A percentile compares a stretch with the other conserved stretches of the same genome.
Conservation (phyloP, 78 protist genomes). For the Cavenderia fasciculata region DNA sequence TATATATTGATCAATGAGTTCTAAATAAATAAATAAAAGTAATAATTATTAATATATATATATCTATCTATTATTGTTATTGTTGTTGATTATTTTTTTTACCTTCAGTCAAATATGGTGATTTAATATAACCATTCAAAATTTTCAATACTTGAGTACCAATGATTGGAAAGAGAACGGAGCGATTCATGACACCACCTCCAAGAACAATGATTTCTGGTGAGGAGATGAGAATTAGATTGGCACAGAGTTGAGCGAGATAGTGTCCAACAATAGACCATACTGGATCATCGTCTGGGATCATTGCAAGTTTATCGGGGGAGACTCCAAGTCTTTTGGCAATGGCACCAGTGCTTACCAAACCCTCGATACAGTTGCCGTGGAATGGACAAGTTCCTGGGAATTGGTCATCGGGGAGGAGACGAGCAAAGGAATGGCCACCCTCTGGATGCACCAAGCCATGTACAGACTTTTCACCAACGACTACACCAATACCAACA, state of each 20-base stretch:
- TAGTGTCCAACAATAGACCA: constrained; percentile 87
- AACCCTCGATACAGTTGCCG: constrained; percentile 80
- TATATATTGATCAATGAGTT: constrained; percentile 54
- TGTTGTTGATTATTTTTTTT: neutral
- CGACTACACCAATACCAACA: constrained; percentile 91
- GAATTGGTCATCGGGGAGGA: constrained; percentile 5
- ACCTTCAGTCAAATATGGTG: constrained; percentile 37
- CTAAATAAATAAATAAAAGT: neutral
- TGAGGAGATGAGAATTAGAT: constrained; percentile 49
- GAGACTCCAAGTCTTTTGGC: constrained; percentile 70
- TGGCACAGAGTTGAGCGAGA: constrained; percentile 85
- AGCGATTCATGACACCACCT: constrained; percentile 91
- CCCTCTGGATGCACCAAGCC: constrained; percentile 91
- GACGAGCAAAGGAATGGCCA: constrained; percentile 83
- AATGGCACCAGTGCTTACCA: constrained; percentile 80
- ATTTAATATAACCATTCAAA: constrained; percentile 83
- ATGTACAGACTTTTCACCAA: constrained; percentile 64
- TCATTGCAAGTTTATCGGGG: constrained; percentile 7
- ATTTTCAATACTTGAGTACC: neutral
- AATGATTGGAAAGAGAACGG: constrained; percentile 62
- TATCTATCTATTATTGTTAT: too few species aligned
- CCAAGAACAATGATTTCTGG: constrained; percentile 85
- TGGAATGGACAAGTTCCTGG: constrained; percentile 87
- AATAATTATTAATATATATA: neutral
- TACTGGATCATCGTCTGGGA: constrained; percentile 80